Percentiles rank a stretch among this genome's conserved stretches.
phyloP scores from a whole-genome alignment of 2,329 filamentous ascomycete genomes.

The Teratosphaeria gauchensis region DNA sequence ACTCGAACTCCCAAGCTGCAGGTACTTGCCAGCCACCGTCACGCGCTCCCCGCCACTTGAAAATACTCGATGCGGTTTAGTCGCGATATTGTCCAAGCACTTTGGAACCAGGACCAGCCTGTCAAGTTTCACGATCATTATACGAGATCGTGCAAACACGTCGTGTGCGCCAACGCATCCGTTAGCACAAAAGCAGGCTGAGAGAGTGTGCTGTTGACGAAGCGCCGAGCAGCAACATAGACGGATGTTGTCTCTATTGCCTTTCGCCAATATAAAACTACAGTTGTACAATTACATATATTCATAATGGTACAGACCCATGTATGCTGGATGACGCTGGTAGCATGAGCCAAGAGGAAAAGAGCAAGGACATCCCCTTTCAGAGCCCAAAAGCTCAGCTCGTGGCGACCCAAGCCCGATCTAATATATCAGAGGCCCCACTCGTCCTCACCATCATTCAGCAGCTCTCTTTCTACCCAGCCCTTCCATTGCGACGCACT shows the following conservation, averaged over 20 bases:
- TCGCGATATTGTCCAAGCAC: not conserved
- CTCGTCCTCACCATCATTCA: not conserved
- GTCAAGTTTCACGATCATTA: not conserved
- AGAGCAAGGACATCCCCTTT: not conserved
- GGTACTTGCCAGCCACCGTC: not conserved
- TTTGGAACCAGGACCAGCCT: not conserved
- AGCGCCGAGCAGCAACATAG: not conserved
- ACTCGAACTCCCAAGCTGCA: not conserved
- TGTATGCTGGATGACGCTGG: not conserved
- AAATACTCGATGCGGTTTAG: not conserved
- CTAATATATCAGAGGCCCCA: not conserved
- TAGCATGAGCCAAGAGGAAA: not conserved
- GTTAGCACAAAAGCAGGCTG: not conserved
- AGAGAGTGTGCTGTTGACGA: not conserved
- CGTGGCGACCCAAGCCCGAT: not conserved
- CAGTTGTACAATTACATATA: not conserved
- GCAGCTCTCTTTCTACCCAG: conserved; percentile 9
- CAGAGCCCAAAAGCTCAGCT: not conserved
- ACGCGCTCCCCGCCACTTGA: not conserved
- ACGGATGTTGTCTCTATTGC: not conserved
- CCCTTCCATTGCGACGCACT: conserved; percentile 22
- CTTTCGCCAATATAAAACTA: not conserved
- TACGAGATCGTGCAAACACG: not conserved
- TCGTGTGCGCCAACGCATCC: not conserved
- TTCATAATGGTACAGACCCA: not conserved